These are phyloP conservation scores for Aegle marmelos DNA, from an alignment of 345 rosid genomes.

Conservation along the genomic window DNA sequence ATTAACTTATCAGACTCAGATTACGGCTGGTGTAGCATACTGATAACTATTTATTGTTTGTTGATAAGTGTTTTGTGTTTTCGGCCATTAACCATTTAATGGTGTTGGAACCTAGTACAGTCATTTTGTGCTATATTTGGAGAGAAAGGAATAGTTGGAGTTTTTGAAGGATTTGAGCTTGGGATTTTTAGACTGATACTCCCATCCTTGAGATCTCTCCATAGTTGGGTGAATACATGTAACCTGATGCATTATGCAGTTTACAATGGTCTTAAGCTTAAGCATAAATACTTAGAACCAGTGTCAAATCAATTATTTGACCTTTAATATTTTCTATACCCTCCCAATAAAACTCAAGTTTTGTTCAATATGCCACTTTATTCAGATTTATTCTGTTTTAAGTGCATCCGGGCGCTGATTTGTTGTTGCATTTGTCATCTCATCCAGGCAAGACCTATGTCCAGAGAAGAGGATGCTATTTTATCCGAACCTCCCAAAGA, in stretches of 20 bases:
- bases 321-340: not conserved
- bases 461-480: slow-evolving; percentile 74
- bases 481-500: slow-evolving; percentile 66
- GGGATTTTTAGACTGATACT: not conserved
- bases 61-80: not conserved
- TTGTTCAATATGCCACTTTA: not conserved
- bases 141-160: not conserved
- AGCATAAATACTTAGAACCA: not conserved
- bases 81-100: not conserved
- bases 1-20: not conserved
- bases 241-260: not conserved
- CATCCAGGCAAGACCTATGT: slow-evolving; percentile 61
- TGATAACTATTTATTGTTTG: not conserved
- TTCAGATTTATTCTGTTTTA: not conserved
- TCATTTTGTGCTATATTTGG: not conserved
- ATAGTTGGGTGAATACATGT: not conserved
- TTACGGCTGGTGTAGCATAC: not conserved
- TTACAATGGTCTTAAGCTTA: not conserved
- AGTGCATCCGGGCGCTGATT: not conserved
- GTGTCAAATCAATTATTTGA: not conserved
- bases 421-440: slow-evolving; percentile 1
- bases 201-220: not conserved
- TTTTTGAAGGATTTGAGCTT: not conserved
- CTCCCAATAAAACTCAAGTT: not conserved
- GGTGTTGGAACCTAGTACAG: not conserved